Base-by-base conservation (phyloP, 75 land plant species). In the Sequoiadendron giganteum region DNA sequence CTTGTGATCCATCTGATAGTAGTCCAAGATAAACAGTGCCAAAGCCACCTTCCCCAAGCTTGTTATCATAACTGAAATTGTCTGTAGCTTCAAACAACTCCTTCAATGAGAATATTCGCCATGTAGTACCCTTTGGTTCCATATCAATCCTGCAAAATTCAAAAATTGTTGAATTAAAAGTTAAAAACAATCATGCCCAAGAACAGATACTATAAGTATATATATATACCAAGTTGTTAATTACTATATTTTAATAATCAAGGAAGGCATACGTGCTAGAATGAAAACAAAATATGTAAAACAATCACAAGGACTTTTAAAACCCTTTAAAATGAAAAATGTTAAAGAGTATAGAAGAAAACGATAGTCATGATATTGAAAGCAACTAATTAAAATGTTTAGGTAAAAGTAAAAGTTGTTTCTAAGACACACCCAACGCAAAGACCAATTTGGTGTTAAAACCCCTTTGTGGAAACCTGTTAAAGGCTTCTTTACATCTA, bases 41-140 rank as follows among this genome's bases (percentile, higher is more conserved):
- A 86, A 92, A 92, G 52, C 93, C 93, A 21, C 93, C 94, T 88
- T 93, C 91, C 58, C 93, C 94, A 19, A 92, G 90, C 48, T 87
- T 93, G 79, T 92, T 93, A 55, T 90, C 90, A 45, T 92, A 88
- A 54, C 90, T 88, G 89, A 93, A 93, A 86, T 90, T 88, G 68
- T 93, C 90, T 36, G 94, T 93, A 28, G 94, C 94, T 32, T 91
- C 91, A 40, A 88, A 90, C 79, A 93, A 38, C 86, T 93, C 94
- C 54, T 92, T 88, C 55, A 92, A 73, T 1, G 93, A 86, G 80
- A 92, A 93, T 16, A 92, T 90, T 45, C 94, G 47, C 94, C 94
- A 93, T 75, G 86, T 84, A 18, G 83, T 14, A 43, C 75, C 43
- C 49, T 88, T 89, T 65, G 80, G 38, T 52, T 85, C 72, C 56